phyloP scores from a whole-genome alignment of 768 basidiomycete genomes.

The Infundibulicybe gibba region DNA sequence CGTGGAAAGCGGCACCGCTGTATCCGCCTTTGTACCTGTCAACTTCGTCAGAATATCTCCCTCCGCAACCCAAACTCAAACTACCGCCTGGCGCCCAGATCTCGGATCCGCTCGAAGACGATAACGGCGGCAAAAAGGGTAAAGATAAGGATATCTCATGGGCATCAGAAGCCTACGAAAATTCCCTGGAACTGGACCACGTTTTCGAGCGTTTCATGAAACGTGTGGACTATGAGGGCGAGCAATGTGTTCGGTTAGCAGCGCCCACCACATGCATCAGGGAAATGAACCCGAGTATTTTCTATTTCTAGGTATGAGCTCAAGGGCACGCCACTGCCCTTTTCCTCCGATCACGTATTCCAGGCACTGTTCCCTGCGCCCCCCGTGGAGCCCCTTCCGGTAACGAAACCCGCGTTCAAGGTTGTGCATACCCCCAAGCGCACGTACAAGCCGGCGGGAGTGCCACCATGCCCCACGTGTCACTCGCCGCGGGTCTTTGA shows the following conservation, averaged over 20 bases:
- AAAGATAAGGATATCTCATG: constrained; percentile 48
- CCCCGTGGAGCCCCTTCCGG: constrained; percentile 38
- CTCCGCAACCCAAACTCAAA: constrained; percentile 49
- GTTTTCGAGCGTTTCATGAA: constrained; percentile 84
- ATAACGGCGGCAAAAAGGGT: constrained; percentile 19
- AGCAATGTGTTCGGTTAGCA: constrained; percentile 84
- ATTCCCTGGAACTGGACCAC: constrained; percentile 74
- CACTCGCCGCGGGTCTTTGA: constrained; percentile 74
- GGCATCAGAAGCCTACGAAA: constrained; percentile 78
- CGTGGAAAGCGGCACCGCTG: constrained; percentile 64
- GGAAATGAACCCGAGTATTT: not conserved
- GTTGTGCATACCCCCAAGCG: constrained; percentile 46
- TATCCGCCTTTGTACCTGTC: constrained; percentile 74
- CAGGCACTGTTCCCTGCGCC: constrained; percentile 69
- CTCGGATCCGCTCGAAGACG: constrained; percentile 31
- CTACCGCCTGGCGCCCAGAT: constrained; percentile 39
- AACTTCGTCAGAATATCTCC: constrained; percentile 69
- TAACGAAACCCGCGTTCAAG: constrained; percentile 60
- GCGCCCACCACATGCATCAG: not conserved
- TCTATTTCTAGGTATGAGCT: constrained; percentile 70
- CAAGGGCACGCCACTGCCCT: constrained; percentile 81
- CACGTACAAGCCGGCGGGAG: constrained; percentile 47
- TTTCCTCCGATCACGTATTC: constrained; percentile 74
- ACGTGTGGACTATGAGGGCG: constrained; percentile 63
- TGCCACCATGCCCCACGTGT: constrained; percentile 71